Base-by-base conservation (phyloP, 768 basidiomycete species). In the Mycena belliarum region DNA sequence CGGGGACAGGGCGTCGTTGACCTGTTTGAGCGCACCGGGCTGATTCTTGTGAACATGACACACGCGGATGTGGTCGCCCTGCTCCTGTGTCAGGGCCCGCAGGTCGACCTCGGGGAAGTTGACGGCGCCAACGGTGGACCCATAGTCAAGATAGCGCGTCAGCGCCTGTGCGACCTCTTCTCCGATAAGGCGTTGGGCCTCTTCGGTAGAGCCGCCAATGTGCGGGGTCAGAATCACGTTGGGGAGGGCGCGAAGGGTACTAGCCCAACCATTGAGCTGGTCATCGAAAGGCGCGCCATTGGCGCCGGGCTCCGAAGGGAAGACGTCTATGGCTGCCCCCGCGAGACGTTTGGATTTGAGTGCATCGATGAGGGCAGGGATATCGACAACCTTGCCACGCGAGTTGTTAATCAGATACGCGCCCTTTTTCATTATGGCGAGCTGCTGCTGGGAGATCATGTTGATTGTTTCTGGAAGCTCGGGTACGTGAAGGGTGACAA, bases 91-190 rank as follows among this genome's bases (percentile, higher is more conserved):
- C 71, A 98, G 96, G 50, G 93, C 87, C 57, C 96, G 90, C 38
- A 99, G 79, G 76, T 96, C 93, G 66, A 99, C 95, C 76, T 98
- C 96, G 47, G 97, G 96, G 86, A 99, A 98, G 79, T 98, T 98
- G 80, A 98, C 97, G 4, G 94, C 88, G 45, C 95, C 94, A 54
- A 93, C 59, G 4, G 93, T 91, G 24, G 94, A 88, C 49, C 97
- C 97, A 69, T 88, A 93, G 74, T 88, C 89, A 71, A 98, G 86
- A 75, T 98, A 99, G 52, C 95, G 88, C 23, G 82, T 79, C 41
- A 99, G 77, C 3, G 95, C 86, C 32, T 83, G 81, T 6, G 93
- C 84, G 46, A 99, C 97, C 73, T 99, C 97, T 56, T 93, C 88
- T 15, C 97, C 97, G 58, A 99, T 98, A 86, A 95, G 93, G 52